Conservation (phyloP, 73 alveolate genomes). For the Symbiodinium natans region DNA sequence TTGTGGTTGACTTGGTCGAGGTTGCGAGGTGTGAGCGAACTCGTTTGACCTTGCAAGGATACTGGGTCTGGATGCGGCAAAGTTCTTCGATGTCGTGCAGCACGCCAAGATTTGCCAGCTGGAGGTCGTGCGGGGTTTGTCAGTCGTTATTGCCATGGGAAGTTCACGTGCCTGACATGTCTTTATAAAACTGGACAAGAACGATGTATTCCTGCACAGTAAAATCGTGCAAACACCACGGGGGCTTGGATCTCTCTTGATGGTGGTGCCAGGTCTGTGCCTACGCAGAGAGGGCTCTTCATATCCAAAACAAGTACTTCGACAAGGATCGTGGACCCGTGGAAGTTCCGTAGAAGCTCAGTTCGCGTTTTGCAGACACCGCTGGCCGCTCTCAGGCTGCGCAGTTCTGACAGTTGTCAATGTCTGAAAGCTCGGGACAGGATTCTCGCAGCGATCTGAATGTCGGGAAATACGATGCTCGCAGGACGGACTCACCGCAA, state of each 20-base stretch:
- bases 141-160: no score
- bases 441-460: slow-evolving; percentile 70
- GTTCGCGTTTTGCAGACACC: background rate
- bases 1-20: no score
- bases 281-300: slow-evolving; percentile 61
- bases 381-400: background rate
- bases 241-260: no score
- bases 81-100: slow-evolving; percentile 50
- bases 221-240: background rate
- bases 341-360: background rate
- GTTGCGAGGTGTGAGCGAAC: no score
- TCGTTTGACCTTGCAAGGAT: slow-evolving; percentile 3
- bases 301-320: slow-evolving; percentile 64
- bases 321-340: slow-evolving; percentile 55
- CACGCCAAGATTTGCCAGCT: slow-evolving; percentile 62
- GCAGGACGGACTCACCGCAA: background rate
- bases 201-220: no score
- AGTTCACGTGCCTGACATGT: no score
- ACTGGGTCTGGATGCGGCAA: slow-evolving; percentile 36
- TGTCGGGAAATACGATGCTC: slow-evolving; percentile 51
- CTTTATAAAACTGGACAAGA: no score
- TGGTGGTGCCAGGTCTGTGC: slow-evolving; percentile 41
- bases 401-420: no score
- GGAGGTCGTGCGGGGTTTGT: slow-evolving; percentile 11
- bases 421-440: background rate